Evolutionary conservation across 108 stramenopile species (phyloP).

Genomic region (Conticribra guillardii): DNA sequence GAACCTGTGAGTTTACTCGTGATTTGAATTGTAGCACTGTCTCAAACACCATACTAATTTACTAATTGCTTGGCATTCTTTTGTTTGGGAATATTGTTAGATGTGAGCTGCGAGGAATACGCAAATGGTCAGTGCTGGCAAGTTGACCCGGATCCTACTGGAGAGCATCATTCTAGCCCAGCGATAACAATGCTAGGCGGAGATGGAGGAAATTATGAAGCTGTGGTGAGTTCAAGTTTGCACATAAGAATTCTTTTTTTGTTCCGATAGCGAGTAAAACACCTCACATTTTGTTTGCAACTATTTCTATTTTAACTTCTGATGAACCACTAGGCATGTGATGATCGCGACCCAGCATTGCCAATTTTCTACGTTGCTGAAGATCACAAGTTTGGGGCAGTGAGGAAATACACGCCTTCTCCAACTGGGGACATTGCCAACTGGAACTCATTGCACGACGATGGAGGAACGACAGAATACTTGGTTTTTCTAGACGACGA

Average conservation of each 20-base stretch:
- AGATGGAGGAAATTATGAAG: slow-evolving; percentile 48
- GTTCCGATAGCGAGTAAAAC: slow-evolving; percentile 49
- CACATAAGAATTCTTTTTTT: too few relatives aligned
- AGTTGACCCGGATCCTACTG: slow-evolving; percentile 53
- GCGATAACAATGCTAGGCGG: slow-evolving; percentile 26
- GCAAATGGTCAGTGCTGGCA: slow-evolving; percentile 55
- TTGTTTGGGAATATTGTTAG: slow-evolving; percentile 1
- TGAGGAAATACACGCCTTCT: slow-evolving; percentile 50
- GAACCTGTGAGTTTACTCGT: too few relatives aligned
- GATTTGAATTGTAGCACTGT: slow-evolving; percentile 68
- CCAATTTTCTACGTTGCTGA: slow-evolving; percentile 54
- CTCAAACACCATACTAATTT: slow-evolving; percentile 18
- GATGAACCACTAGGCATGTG: slow-evolving; percentile 21
- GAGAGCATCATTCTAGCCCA: too few relatives aligned
- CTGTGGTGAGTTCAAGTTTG: too few relatives aligned
- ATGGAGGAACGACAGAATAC: slow-evolving; percentile 32
- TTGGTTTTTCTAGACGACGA: slow-evolving; percentile 33
- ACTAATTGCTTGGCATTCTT: slow-evolving; percentile 8
- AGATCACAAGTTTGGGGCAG: slow-evolving; percentile 34
- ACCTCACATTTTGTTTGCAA: slow-evolving; percentile 16
- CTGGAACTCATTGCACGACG: slow-evolving; percentile 40
- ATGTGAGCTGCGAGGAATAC: slow-evolving; percentile 66
- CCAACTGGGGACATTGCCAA: slow-evolving; percentile 19
- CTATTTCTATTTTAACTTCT: slow-evolving; percentile 30
- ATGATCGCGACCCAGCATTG: slow-evolving; percentile 33